Evolutionary conservation across 2,329 filamentous ascomycete genomes (phyloP).

Genomic region (Fusarium gaditjirri): DNA sequence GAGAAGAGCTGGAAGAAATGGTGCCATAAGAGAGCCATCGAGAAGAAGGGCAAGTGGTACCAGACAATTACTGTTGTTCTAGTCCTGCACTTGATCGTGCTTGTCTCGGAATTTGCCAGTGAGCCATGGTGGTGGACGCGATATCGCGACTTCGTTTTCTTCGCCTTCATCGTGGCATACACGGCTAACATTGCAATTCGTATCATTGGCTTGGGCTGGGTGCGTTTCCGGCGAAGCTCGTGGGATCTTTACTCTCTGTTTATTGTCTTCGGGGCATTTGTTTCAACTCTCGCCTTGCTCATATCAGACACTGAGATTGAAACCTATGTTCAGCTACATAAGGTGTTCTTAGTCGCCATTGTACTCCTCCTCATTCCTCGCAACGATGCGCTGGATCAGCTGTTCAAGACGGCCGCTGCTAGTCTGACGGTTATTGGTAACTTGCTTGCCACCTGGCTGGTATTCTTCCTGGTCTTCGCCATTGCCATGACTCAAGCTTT

Average conservation of each 20-base stretch:
- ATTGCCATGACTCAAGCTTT: constrained; percentile 97
- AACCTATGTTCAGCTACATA: constrained; percentile 83
- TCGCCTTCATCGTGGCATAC: constrained; percentile 84
- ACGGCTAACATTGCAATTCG: constrained; percentile 84
- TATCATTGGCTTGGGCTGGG: constrained; percentile 89
- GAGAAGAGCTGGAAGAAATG: constrained; percentile 85
- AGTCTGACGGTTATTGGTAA: constrained; percentile 92
- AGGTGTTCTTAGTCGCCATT: constrained; percentile 91
- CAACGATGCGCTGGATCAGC: constrained; percentile 95
- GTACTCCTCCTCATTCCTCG: constrained; percentile 91
- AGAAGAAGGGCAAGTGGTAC: constrained; percentile 95
- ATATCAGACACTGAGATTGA: constrained; percentile 69
- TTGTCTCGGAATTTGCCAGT: constrained; percentile 86
- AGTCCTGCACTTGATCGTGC: constrained; percentile 82
- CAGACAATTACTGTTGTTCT: constrained; percentile 81
- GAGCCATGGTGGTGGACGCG: constrained; percentile 77
- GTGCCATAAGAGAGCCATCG: constrained; percentile 94
- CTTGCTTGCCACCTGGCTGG: constrained; percentile 94
- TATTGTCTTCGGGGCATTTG: constrained; percentile 81
- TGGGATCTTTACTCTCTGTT: constrained; percentile 94
- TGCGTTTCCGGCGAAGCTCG: constrained; percentile 88
- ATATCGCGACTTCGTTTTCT: constrained; percentile 79
- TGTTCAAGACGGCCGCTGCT: constrained; percentile 98
- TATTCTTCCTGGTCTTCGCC: constrained; percentile 94
- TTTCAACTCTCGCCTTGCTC: constrained; percentile 80